A percentile compares a stretch with the other conserved stretches of the same genome.
Conservation (phyloP, 106 monocot genomes). For the Agapanthus africanus region DNA sequence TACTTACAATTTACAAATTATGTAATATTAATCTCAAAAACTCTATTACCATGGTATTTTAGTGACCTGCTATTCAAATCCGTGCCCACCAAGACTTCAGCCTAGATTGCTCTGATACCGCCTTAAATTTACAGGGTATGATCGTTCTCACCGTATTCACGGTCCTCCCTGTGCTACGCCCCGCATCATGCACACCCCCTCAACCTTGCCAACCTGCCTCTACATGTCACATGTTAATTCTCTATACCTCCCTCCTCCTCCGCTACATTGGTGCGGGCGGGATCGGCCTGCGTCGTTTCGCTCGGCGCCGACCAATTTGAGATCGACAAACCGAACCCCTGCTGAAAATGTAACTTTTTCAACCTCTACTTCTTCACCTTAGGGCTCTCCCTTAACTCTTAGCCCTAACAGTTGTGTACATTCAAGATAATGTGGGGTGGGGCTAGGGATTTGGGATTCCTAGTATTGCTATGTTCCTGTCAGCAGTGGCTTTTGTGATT, state of each 20-base stretch:
- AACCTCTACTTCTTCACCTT: constrained; percentile 70
- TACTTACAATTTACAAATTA: too few relatives aligned
- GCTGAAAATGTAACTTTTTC: constrained; percentile 45
- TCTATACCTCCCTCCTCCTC: constrained; percentile 57
- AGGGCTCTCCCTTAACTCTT: constrained; percentile 32
- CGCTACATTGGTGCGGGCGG: constrained; percentile 71
- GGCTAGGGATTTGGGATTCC: constrained; percentile 65
- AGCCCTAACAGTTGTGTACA: constrained; percentile 51
- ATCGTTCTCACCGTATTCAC: constrained; percentile 51
- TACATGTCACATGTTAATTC: constrained; percentile 26
- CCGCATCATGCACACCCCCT: constrained; percentile 21
- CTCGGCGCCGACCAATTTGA: constrained; percentile 52
- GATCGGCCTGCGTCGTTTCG: constrained; percentile 65
- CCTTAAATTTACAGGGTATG: constrained; percentile 56
- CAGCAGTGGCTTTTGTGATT: constrained; percentile 41
- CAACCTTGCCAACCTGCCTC: constrained; percentile 28
- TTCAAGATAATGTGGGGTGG: constrained; percentile 83
- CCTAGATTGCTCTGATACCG: too few relatives aligned
- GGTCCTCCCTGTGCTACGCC: constrained; percentile 33
- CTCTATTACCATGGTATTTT: too few relatives aligned
- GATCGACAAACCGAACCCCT: constrained; percentile 2
- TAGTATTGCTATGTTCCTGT: constrained; percentile 44
- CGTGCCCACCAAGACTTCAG: too few relatives aligned
- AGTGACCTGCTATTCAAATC: too few relatives aligned
- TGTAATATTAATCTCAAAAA: too few relatives aligned